Percentiles rank a stretch among this genome's conserved stretches.
These are phyloP conservation scores for Leucogyrophana mollusca DNA, from an alignment of 768 basidiomycete species.

Conservation along the genomic window DNA sequence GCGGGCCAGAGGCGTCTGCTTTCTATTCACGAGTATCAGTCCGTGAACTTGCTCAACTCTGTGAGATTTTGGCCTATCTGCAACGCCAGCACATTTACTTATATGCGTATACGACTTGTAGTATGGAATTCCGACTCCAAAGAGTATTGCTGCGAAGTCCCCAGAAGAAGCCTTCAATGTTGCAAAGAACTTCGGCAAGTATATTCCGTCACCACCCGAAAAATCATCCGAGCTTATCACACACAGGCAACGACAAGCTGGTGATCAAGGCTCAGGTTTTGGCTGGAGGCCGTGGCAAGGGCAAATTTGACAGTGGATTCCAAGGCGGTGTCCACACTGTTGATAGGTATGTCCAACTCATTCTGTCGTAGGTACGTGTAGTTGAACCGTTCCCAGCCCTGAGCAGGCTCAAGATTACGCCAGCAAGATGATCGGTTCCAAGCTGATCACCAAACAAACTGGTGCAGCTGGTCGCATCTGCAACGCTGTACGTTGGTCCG, in stretches of 20 bases:
- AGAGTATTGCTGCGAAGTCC: conserved; percentile 82
- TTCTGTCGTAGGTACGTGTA: not conserved
- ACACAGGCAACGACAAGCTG: conserved; percentile 66
- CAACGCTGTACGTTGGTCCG: conserved; percentile 73
- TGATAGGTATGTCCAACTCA: conserved; percentile 55
- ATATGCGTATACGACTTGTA: conserved; percentile 33
- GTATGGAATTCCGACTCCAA: conserved; percentile 96
- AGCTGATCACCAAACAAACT: conserved; percentile 98
- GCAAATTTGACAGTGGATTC: conserved; percentile 92
- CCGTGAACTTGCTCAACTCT: conserved; percentile 90
- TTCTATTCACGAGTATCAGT: conserved; percentile 98
- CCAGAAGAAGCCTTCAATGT: conserved; percentile 88
- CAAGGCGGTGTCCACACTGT: conserved; percentile 97
- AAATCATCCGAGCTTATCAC: conserved; percentile 1
- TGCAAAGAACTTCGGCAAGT: conserved; percentile 83
- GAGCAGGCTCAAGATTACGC: conserved; percentile 87
- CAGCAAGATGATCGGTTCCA: conserved; percentile 89
- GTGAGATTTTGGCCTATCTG: conserved; percentile 42
- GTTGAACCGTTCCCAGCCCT: conserved; percentile 48
- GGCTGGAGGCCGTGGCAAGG: conserved; percentile 98
- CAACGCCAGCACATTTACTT: conserved; percentile 3
- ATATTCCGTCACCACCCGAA: conserved; percentile 2
- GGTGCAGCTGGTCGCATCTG: conserved; percentile 89
- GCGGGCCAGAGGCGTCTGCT: conserved; percentile 87
- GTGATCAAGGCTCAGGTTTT: conserved; percentile 99